Evolutionary conservation across 2,329 filamentous ascomycete species (phyloP).

Genomic region (Pestalotiopsis sp.): DNA sequence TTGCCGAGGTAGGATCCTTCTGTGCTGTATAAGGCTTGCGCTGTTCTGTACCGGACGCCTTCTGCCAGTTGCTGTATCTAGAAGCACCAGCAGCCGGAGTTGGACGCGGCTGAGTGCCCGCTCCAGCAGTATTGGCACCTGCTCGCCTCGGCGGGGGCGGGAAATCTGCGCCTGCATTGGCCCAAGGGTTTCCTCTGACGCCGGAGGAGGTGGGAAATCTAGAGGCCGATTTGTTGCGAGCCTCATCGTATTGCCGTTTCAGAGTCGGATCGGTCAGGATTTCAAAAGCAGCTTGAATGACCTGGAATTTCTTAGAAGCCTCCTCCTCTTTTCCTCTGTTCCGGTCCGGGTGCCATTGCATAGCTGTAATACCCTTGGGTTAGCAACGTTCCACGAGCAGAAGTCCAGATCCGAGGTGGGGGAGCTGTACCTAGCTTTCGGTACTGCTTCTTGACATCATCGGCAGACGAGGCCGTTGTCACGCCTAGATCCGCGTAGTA

Average conservation of each 20-base stretch:
- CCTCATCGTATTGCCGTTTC: conserved; percentile 54
- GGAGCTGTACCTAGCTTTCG: conserved; percentile 68
- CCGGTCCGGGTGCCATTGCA: conserved; percentile 86
- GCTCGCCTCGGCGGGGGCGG: conserved; percentile 49
- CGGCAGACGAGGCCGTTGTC: conserved; percentile 62
- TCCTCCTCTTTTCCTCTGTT: conserved; percentile 82
- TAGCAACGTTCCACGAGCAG: background rate
- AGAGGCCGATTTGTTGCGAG: conserved; percentile 34
- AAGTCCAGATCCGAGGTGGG: background rate
- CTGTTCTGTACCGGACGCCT: conserved; percentile 17
- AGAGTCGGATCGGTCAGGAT: conserved; percentile 56
- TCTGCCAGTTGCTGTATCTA: conserved; percentile 37
- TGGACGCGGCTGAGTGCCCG: conserved; percentile 17
- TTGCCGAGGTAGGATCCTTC: conserved; percentile 27
- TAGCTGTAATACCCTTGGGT: conserved; percentile 47
- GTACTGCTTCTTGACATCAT: conserved; percentile 85
- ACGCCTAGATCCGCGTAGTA: conserved; percentile 87
- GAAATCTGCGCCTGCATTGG: conserved; percentile 47
- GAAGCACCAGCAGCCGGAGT: conserved; percentile 38
- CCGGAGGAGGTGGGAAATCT: conserved; percentile 52
- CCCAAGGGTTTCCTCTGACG: conserved; percentile 59
- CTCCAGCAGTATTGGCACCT: conserved; percentile 20
- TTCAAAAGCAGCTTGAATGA: conserved; percentile 84
- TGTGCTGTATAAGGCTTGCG: conserved; percentile 17
- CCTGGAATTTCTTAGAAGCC: conserved; percentile 79